These are phyloP conservation scores for Oleoguttula mirabilis DNA, from an alignment of 495 filamentous ascomycete genomes.

Conservation along the genomic window DNA sequence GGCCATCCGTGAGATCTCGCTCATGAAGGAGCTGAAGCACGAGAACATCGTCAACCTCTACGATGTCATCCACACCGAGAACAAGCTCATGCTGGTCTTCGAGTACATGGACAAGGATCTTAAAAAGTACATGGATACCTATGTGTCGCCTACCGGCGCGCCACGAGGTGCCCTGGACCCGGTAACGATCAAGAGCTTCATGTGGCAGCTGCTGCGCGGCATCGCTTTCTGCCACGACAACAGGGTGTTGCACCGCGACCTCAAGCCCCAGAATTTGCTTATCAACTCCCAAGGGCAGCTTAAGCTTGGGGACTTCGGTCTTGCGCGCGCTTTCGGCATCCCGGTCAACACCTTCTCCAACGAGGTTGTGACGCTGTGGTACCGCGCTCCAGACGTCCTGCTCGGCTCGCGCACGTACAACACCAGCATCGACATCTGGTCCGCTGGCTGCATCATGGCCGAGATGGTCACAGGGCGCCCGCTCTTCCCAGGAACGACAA, in stretches of 20 bases:
- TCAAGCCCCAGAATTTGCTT: slow-evolving; percentile 90
- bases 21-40: slow-evolving; percentile 94
- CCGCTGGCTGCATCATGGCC: slow-evolving; percentile 94
- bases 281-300: slow-evolving; percentile 58
- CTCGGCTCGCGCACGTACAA: slow-evolving; percentile 87
- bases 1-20: slow-evolving; percentile 90
- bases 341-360: slow-evolving; percentile 98
- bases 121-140: slow-evolving; percentile 92
- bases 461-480: slow-evolving; percentile 94
- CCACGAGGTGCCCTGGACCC: slow-evolving; percentile 75
- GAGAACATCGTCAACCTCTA: slow-evolving; percentile 84
- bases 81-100: slow-evolving; percentile 91
- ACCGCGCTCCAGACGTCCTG: slow-evolving; percentile 85
- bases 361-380: slow-evolving; percentile 95
- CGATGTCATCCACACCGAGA: slow-evolving; percentile 95
- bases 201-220: slow-evolving; percentile 86
- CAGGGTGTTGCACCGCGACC: slow-evolving; percentile 85
- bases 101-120: slow-evolving; percentile 90
- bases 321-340: slow-evolving; percentile 88
- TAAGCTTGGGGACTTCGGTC: slow-evolving; percentile 90
- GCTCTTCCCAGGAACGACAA: slow-evolving; percentile 87
- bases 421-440: slow-evolving; percentile 97
- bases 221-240: slow-evolving; percentile 97
- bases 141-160: slow-evolving; percentile 34
- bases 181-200: slow-evolving; percentile 87